Conservation (phyloP, 345 rosid genomes). For the Pugionium dolabratum region DNA sequence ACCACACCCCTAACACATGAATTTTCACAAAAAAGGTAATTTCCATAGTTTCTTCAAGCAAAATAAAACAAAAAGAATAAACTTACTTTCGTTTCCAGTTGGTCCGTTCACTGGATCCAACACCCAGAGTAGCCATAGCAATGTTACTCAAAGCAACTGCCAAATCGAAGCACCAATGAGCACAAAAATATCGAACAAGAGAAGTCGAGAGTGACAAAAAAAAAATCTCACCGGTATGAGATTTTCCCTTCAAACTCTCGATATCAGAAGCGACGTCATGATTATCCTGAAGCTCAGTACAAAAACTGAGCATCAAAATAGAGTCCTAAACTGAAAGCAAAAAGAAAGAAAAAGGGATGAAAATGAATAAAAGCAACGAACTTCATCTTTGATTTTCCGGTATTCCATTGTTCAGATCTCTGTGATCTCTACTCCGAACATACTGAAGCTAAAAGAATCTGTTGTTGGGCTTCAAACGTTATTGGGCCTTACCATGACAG, state of each 20-base stretch:
- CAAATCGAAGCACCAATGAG: slow-evolving; percentile 27
- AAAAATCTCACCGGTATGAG: slow-evolving; percentile 27
- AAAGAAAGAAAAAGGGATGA: neutral
- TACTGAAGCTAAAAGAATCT: neutral
- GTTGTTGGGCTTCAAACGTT: neutral
- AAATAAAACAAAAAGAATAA: neutral
- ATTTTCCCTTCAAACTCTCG: slow-evolving; percentile 40
- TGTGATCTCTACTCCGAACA: slow-evolving; percentile 43
- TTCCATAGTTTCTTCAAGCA: neutral
- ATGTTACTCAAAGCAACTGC: slow-evolving; percentile 48
- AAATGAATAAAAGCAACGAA: slow-evolving; percentile 18
- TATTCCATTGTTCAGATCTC: slow-evolving; percentile 58
- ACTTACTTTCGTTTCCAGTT: slow-evolving; percentile 86
- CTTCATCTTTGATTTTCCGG: slow-evolving; percentile 80
- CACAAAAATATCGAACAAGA: neutral
- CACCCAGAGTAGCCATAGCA: slow-evolving; percentile 45
- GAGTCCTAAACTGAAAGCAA: neutral
- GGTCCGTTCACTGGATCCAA: slow-evolving; percentile 45
- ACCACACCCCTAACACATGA: slow-evolving; percentile 57
- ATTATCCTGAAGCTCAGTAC: slow-evolving; percentile 34
- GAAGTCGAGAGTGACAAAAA: neutral
- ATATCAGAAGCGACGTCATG: slow-evolving; percentile 34
- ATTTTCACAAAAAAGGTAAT: too few relatives aligned
- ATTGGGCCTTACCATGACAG: slow-evolving; percentile 11
- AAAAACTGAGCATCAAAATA: slow-evolving; percentile 5